A percentile compares a stretch with the other conserved stretches of the same genome.
Conservation (phyloP, 495 filamentous ascomycete genomes). For the Pseudotulostoma volvatum region DNA sequence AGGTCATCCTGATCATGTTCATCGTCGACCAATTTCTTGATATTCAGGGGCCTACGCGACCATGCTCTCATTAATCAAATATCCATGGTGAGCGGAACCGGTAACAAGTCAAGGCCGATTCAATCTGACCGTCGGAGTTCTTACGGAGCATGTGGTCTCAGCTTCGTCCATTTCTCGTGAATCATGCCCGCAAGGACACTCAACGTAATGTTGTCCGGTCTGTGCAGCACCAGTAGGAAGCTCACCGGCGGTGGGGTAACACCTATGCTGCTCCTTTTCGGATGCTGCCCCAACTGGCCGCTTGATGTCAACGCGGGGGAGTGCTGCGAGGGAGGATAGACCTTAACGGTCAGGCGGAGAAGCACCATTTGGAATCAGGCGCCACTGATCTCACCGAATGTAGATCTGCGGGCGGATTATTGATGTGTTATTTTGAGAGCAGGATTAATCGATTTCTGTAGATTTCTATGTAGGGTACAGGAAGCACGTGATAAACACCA, state of each 20-base stretch:
- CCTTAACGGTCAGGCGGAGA: slow-evolving; percentile 21
- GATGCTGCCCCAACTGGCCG: slow-evolving; percentile 6
- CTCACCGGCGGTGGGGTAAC: slow-evolving; percentile 9
- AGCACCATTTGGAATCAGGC: slow-evolving; percentile 16
- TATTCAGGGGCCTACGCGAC: slow-evolving; percentile 20
- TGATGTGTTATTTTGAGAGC: no score
- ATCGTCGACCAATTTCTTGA: slow-evolving; percentile 25
- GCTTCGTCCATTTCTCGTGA: slow-evolving; percentile 19
- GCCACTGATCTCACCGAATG: no score
- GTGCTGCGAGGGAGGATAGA: slow-evolving; percentile 19
- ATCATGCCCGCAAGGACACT: slow-evolving; percentile 18
- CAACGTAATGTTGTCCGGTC: slow-evolving; percentile 19
- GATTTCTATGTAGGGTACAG: no score
- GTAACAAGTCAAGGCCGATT: no score
- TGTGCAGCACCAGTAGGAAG: slow-evolving; percentile 17
- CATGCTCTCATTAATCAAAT: no score
- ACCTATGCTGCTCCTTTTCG: neutral
- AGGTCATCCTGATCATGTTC: slow-evolving; percentile 18
- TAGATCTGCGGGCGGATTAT: no score
- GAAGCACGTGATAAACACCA: no score
- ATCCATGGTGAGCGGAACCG: no score
- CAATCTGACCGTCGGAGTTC: no score
- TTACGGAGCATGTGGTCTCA: slow-evolving; percentile 20
- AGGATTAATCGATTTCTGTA: no score
- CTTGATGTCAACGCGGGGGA: slow-evolving; percentile 2